Evolutionary conservation across 768 basidiomycete genomes (phyloP).

Genomic region (Russula olivacea): DNA sequence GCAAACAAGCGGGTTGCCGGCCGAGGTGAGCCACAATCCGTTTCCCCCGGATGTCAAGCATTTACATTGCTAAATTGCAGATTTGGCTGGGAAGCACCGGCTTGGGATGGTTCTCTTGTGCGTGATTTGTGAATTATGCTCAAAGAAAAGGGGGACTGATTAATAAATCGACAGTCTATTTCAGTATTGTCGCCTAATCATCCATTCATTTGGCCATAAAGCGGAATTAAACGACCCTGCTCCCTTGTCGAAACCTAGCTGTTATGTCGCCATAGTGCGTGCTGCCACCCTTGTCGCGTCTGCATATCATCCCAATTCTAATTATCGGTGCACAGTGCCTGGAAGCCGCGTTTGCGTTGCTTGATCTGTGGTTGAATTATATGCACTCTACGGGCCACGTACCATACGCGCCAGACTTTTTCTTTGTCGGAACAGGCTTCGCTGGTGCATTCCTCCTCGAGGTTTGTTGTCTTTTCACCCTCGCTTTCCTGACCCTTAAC

Average conservation of each 20-base stretch:
- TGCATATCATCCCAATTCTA: neutral
- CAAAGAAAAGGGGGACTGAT: neutral
- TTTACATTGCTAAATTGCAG: conserved; percentile 1
- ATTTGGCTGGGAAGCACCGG: conserved; percentile 15
- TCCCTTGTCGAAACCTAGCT: conserved; percentile 6
- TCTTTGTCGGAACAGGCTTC: conserved; percentile 25
- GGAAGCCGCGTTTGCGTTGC: conserved; percentile 18
- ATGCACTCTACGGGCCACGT: conserved; percentile 17
- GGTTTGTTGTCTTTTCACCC: conserved; percentile 19
- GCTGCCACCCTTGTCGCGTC: neutral
- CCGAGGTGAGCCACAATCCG: neutral
- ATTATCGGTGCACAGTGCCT: conserved; percentile 15
- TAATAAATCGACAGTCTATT: conserved; percentile 5
- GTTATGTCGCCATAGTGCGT: conserved; percentile 17
- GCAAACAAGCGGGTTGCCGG: conserved; percentile 3
- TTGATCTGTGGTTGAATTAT: conserved; percentile 16
- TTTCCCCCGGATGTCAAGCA: too few relatives aligned
- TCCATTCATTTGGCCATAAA: conserved; percentile 23
- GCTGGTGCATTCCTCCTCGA: conserved; percentile 24
- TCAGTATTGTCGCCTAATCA: conserved; percentile 23
- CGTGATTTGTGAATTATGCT: neutral
- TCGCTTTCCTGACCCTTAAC: neutral
- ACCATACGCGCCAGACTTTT: conserved; percentile 23
- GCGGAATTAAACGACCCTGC: conserved; percentile 2
- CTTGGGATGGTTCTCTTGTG: conserved; percentile 20